A percentile compares a stretch with the other conserved stretches of the same genome.
phyloP scores from a whole-genome alignment of 441 rosid genomes.

The Jatropha podagrica region DNA sequence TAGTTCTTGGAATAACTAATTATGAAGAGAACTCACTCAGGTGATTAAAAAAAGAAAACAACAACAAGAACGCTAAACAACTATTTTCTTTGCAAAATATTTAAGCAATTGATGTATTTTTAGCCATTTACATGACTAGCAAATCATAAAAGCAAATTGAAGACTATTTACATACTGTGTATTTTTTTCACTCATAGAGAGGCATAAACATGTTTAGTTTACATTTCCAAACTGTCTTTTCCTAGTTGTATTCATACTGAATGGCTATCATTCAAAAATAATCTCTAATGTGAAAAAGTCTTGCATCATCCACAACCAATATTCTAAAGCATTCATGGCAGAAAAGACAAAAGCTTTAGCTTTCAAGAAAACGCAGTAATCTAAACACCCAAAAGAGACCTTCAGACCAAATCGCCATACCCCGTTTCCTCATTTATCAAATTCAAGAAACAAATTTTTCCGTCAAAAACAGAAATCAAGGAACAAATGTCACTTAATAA shows the following conservation, averaged over 20 bases:
- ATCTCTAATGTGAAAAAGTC: neutral
- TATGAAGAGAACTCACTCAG: neutral
- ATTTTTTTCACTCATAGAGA: too few relatives aligned
- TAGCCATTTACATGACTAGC: neutral
- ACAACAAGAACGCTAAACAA: neutral
- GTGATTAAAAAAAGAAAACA: neutral
- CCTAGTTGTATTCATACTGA: neutral
- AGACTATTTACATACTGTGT: neutral
- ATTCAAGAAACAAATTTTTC: neutral
- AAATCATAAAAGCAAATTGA: neutral
- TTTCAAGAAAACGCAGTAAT: slow-evolving; percentile 16
- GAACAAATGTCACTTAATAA: neutral
- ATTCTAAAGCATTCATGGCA: neutral
- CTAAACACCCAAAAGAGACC: slow-evolving; percentile 17
- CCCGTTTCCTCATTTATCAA: slow-evolving; percentile 21
- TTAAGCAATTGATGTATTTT: neutral
- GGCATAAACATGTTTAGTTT: neutral
- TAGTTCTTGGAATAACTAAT: neutral
- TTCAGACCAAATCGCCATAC: slow-evolving; percentile 2
- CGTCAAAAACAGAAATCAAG: neutral
- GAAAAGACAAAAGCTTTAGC: neutral
- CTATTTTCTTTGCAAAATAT: neutral
- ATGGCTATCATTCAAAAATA: neutral
- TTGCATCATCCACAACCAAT: neutral
- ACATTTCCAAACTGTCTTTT: neutral